These are phyloP conservation scores for Pseudocercospora crystallina DNA, from an alignment of 2,329 filamentous ascomycete species.

Conservation along the genomic window DNA sequence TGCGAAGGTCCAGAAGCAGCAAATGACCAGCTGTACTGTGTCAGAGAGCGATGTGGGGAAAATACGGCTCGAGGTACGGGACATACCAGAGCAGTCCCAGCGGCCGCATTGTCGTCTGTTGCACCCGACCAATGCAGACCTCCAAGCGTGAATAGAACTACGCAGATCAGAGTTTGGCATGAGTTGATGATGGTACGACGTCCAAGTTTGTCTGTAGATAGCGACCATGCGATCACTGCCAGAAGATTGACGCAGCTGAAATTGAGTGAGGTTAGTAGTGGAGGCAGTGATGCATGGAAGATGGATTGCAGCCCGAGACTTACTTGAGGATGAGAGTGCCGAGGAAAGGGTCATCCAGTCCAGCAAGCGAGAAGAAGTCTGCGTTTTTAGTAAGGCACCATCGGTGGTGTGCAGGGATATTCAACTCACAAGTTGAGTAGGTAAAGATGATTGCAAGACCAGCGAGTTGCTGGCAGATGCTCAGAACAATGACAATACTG, in stretches of 20 bases:
- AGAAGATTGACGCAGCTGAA: slow-evolving; percentile 6
- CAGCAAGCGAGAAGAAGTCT: slow-evolving; percentile 8
- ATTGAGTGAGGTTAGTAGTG: not conserved
- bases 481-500: slow-evolving; percentile 1
- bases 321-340: slow-evolving; percentile 8
- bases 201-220: slow-evolving; percentile 3
- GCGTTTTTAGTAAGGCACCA: not conserved
- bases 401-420: not conserved
- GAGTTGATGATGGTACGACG: slow-evolving; percentile 5
- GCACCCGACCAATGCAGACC: slow-evolving; percentile 5
- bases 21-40: slow-evolving; percentile 4
- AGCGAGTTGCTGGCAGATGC: not conserved
- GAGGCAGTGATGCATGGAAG: not conserved
- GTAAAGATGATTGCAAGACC: slow-evolving; percentile 8
- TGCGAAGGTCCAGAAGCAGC: slow-evolving; percentile 9
- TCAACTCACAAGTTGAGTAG: slow-evolving; percentile 3
- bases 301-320: not conserved
- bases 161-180: slow-evolving; percentile 4
- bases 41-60: not conserved
- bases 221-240: slow-evolving; percentile 1
- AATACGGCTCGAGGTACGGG: not conserved
- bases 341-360: slow-evolving; percentile 5
- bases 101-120: not conserved
- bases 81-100: slow-evolving; percentile 1
- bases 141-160: slow-evolving; percentile 4